A percentile compares a stretch with the other conserved stretches of the same genome.
phyloP scores from a whole-genome alignment of 345 rosid species.

The Boechera retrofracta region DNA sequence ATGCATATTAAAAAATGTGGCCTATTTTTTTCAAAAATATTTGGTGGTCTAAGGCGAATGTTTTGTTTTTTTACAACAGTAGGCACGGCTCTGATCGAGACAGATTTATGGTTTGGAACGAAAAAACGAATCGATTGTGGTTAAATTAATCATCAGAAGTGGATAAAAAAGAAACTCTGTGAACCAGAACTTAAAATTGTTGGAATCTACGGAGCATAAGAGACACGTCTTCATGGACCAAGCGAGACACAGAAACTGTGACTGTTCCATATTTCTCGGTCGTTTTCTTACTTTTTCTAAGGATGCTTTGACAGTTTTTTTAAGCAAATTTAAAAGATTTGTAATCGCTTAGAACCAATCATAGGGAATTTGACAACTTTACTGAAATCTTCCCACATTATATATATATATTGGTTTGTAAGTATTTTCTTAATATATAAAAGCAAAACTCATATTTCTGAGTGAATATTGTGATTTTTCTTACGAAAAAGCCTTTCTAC shows the following conservation, averaged over 20 bases:
- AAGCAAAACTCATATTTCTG: neutral
- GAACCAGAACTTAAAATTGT: no score
- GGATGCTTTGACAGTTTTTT: slow-evolving; percentile 21
- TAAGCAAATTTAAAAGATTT: slow-evolving; percentile 5
- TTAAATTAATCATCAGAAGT: no score
- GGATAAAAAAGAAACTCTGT: no score
- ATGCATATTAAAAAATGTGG: no score
- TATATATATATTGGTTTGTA: neutral
- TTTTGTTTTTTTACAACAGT: no score
- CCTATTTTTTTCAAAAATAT: no score
- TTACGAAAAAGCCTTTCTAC: neutral
- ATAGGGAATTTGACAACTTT: slow-evolving; percentile 26
- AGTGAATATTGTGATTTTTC: neutral
- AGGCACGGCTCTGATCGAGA: no score
- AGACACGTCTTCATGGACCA: neutral
- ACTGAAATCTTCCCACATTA: slow-evolving; percentile 11
- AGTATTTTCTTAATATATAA: neutral
- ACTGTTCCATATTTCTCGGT: slow-evolving; percentile 26
- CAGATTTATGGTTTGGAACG: no score
- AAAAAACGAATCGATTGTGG: no score
- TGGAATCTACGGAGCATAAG: no score
- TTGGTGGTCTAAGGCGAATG: no score
- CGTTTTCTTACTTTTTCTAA: slow-evolving; percentile 33
- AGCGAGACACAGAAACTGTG: neutral
- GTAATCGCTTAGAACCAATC: slow-evolving; percentile 16